Base-by-base conservation (phyloP, 1,139 yeast genomes). In the Tardiomyces digboiensis region DNA sequence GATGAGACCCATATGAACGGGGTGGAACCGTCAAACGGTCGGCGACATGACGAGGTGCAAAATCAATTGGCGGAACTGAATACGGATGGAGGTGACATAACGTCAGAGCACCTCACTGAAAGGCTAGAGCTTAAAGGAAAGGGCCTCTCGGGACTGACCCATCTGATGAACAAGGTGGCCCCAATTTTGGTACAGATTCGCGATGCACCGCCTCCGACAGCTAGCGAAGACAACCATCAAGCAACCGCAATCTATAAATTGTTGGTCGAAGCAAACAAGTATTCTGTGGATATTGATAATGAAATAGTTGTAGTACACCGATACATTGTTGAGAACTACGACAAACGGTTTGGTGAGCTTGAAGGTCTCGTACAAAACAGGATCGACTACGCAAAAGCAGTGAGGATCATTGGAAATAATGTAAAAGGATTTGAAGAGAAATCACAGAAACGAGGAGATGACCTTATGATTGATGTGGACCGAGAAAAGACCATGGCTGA, bases 261-360 rank as follows among this genome's bases (percentile, higher is more conserved):
- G 41, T 63, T 84, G 7, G 66, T 75, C 4, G 64, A 66, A 14
- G 72, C 83, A 7, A 85, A 82, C 59, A 76, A 73, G 41, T 57
- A 78, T 21, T 68, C 82, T 0, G 71, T 73, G 8, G 72, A 79
- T 18, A 72, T 85, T 8, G 71, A 73, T 42, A 68, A 68, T 36
- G 93, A 84, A 49, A 76, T 82, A 6, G 54, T 64, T 0, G 53
- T 68, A 7, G 60, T 82, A 12, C 76, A 78, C 50, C 62, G 69
- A 14, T 75, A 75, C 48, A 64, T 82, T 39, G 75, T 72, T 44
- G 58, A 70, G 6, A 70, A 71, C 37, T 88, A 86, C 55, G 65
- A 71, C 14, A 69, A 72, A 7, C 75, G 82, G 18, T 87, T 86
- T 62, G 80, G 85, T 0, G 96, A 87, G 54, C 66, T 88, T 44